Evolutionary conservation across 306 rosid genomes (phyloP), one percentile per base, ranked within the genome.

Genomic region (Calophaca sinica): DNA sequence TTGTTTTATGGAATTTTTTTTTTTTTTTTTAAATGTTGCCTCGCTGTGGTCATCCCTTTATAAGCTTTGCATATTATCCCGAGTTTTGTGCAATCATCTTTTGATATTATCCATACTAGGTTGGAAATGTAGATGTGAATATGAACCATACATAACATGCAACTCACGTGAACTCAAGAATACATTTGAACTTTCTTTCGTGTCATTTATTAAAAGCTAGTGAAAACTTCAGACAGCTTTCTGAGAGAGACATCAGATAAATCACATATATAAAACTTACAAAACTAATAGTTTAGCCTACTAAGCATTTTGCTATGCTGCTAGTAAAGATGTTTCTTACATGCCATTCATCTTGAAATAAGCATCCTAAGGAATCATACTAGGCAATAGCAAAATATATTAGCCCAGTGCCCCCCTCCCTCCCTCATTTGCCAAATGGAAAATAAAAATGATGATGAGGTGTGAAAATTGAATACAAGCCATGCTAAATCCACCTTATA

Each of bases 71-170:
- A 41, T 14, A 48, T 13, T 26, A 50, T 26, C 67, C 48, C 14
- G 79, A 70, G 67, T 44, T 74, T 62, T 39, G 35, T 9, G 45
- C 26, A 63, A 65, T 50, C 38, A 61, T 4, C 66, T 42, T 46
- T 64, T 12, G 70, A 79, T 36, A 66, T 26, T 12, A 58, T 65
- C 45, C 51, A 28, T 20, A 4, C 20, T 28, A 58, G 51, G 44
- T 45, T 33, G 57, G 70, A 70, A 10, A 54, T 71, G 31, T 60
- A 58, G 53, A 70, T 77, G 48, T 32, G 8, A 70, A 67, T 26
- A 75, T 59, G 57, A 80, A 71, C 35, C 46, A 35, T 51, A 62
- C 50, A 45, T 29, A 70, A 42, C 57, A 75, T 38, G 52, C 45
- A 61, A 58, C 52, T 55, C 39, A 28, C 66, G 57, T 41, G 52